These are phyloP conservation scores for Rhodamnia rubescens DNA, from an alignment of 345 rosid genomes.

Conservation along the genomic window DNA sequence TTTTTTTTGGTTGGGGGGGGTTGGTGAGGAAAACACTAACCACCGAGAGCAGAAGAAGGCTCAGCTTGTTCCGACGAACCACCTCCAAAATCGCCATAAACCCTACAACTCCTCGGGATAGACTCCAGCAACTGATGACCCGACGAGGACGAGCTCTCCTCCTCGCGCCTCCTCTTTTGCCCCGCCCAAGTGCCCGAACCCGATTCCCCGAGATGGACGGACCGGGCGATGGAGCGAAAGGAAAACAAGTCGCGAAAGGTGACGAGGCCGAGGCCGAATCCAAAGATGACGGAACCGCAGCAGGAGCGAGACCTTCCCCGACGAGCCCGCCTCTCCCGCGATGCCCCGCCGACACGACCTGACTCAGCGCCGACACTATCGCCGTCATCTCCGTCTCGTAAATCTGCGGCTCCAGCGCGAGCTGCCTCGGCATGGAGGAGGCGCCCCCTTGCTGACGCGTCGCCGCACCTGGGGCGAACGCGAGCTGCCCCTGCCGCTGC, in stretches of 20 bases:
- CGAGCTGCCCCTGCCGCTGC: background rate
- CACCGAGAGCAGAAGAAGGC: background rate
- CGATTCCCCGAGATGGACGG: background rate
- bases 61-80: background rate
- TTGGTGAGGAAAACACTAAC: background rate
- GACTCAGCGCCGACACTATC: constrained; percentile 9
- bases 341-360: constrained; percentile 1
- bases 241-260: background rate
- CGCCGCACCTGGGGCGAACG: background rate
- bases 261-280: background rate
- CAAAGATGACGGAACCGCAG: background rate
- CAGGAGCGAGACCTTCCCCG: background rate
- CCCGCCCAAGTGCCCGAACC: background rate
- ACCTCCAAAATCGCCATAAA: background rate
- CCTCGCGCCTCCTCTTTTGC: background rate
- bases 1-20: background rate
- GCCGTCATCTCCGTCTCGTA: constrained; percentile 1
- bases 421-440: background rate
- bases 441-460: background rate
- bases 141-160: background rate
- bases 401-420: background rate
- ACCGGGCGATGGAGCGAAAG: background rate
- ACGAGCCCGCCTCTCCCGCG: background rate
- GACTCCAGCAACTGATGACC: background rate
- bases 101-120: background rate